These are phyloP conservation scores for Amanita exitialis DNA, from an alignment of 768 basidiomycete species.

Conservation along the genomic window DNA sequence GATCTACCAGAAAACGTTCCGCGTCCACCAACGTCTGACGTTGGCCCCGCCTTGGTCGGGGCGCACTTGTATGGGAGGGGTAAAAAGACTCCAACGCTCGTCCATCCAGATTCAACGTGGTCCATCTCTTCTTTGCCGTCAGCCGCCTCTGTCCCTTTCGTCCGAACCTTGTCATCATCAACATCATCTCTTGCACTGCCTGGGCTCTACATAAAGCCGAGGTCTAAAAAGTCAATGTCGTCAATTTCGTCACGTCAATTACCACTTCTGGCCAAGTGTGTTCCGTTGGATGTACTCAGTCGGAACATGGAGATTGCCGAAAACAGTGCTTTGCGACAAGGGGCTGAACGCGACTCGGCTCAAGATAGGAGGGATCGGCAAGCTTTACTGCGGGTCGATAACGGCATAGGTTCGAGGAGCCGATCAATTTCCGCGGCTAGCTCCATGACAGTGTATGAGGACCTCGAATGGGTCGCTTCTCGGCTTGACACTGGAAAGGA, in stretches of 20 bases:
- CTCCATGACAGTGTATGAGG: neutral
- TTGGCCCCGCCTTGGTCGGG: neutral
- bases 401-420: slow-evolving; percentile 2
- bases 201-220: neutral
- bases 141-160: neutral
- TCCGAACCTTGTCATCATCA: neutral
- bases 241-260: neutral
- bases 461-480: neutral
- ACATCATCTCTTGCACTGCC: neutral
- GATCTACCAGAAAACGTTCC: neutral
- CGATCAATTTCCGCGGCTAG: slow-evolving; percentile 3
- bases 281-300: slow-evolving; percentile 3
- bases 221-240: neutral
- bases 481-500: neutral
- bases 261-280: slow-evolving; percentile 2
- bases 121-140: slow-evolving; percentile 1
- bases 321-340: neutral
- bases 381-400: neutral
- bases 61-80: neutral
- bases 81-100: neutral
- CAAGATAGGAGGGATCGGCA: slow-evolving; percentile 1
- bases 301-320: slow-evolving; percentile 1
- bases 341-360: neutral
- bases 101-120: neutral
- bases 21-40: neutral